Evolutionary conservation across 2,329 filamentous ascomycete genomes (phyloP), one percentile per base, ranked within the genome.

Genomic region (Diaporthe sp.): DNA sequence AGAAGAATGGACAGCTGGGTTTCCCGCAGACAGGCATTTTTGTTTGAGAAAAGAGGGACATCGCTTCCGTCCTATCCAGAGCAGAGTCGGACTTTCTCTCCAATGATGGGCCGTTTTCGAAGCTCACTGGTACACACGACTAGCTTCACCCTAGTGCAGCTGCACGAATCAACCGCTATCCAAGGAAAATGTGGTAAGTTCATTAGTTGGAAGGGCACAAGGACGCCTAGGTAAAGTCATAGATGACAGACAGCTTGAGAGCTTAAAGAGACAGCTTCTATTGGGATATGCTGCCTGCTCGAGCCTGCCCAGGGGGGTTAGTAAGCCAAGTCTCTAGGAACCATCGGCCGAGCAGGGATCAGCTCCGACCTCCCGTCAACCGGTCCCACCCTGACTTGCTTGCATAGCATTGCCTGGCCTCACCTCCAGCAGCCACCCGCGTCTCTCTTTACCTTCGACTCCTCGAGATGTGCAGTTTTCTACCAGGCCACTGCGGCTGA

Each of bases 341-440:
- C 63, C 47, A 15, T 20, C 49, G 34, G 49, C 34, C n/a, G 1
- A 28, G 25, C 44, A 42, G 71, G 71, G 55, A 31, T 53, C 31
- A 72, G 71, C 71, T 72, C 71, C 47, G 71, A 37, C 31, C 15
- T 51, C 55, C 31, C 47, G 9, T 39, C 37, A 15, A 39, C 37
- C 12, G 37, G 34, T 34, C 68, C 37, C 51, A 58, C 68, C 67
- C 22, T 13, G 9, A 47, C 51, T n/a, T n/a, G 53, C 51, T n/a
- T n/a, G 53, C 17, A n/a, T 20, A 17, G 37, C 37, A n/a, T 34
- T 31, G 28, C 68, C 44, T 63, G 44, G 53, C 58, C 51, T 34
- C 12, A 42, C 39, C 44, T 34, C 3, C 31, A 13, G n/a, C 34
- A 57, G 8, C 37, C 58, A 47, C 2, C 47, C 22, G 12, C 47